Evolutionary conservation across 2,329 filamentous ascomycete species (phyloP).

Genomic region (Stemphylium lycopersici): DNA sequence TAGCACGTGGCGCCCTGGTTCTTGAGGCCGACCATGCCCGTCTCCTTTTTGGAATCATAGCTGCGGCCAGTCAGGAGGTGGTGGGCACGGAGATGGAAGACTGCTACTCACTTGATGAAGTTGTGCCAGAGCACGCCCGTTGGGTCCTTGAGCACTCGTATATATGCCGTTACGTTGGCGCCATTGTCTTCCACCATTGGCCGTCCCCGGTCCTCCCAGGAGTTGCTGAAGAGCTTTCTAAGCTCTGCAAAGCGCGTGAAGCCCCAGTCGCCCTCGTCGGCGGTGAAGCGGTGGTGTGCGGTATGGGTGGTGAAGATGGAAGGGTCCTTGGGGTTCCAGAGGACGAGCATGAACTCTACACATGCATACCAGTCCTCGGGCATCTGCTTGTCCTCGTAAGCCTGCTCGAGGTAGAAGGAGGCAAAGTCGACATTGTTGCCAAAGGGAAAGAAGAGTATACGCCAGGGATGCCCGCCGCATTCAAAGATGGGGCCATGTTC

Average conservation of each 20-base stretch:
- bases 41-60: conserved; percentile 99
- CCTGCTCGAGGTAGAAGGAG: conserved; percentile 96
- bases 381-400: conserved; percentile 73
- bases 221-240: conserved; percentile 78
- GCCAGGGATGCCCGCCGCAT: conserved; percentile 89
- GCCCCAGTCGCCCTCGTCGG: conserved; percentile 96
- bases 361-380: conserved; percentile 97
- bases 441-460: conserved; percentile 91
- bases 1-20: conserved; percentile 84
- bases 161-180: conserved; percentile 81
- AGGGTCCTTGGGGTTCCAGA: conserved; percentile 96
- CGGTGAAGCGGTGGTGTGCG: conserved; percentile 95
- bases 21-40: conserved; percentile 92
- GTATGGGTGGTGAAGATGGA: conserved; percentile 74
- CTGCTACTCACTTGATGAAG: conserved; percentile 68
- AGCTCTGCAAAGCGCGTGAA: conserved; percentile 97
- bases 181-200: conserved; percentile 78
- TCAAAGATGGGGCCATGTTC: conserved; percentile 89
- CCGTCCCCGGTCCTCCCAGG: conserved; percentile 72
- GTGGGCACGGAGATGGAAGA: neutral
- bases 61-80: conserved; percentile 16
- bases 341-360: conserved; percentile 90
- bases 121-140: conserved; percentile 91
- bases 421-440: conserved; percentile 94
- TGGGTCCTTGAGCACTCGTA: conserved; percentile 82